Percentiles rank a stretch among this genome's conserved stretches.
These are phyloP conservation scores for Aspergillus nomiae DNA, from an alignment of 2,329 filamentous ascomycete genomes.

Conservation along the genomic window DNA sequence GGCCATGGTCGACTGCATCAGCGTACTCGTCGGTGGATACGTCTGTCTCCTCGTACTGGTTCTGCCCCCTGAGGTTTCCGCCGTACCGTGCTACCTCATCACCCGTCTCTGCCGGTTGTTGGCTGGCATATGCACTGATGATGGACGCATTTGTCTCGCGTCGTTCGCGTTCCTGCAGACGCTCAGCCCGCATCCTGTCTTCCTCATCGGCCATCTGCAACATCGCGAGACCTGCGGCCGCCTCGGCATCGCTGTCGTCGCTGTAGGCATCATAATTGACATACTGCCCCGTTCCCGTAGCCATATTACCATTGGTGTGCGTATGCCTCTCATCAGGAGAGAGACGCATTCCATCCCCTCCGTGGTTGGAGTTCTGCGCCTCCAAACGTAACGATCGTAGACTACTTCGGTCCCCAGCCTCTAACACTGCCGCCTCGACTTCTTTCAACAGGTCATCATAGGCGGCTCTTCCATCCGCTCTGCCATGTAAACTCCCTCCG, in stretches of 20 bases:
- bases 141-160: conserved; percentile 59
- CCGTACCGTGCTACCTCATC: conserved; percentile 77
- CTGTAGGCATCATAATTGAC: conserved; percentile 54
- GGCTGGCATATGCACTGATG: conserved; percentile 44
- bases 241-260: conserved; percentile 87
- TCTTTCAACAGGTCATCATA: conserved; percentile 62
- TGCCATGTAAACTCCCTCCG: conserved; percentile 32
- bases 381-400: conserved; percentile 27
- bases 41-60: conserved; percentile 60
- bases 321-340: conserved; percentile 48
- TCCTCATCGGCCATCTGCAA: conserved; percentile 81
- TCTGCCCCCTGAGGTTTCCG: conserved; percentile 67
- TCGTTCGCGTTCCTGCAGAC: conserved; percentile 55
- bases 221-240: conserved; percentile 78
- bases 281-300: conserved; percentile 47
- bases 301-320: conserved; percentile 52
- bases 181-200: conserved; percentile 60
- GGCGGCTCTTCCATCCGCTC: conserved; percentile 42
- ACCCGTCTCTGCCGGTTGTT: conserved; percentile 45
- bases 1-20: conserved; percentile 19
- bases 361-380: conserved; percentile 17
- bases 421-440: conserved; percentile 56
- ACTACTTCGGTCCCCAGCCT: conserved; percentile 29
- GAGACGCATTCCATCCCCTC: conserved; percentile 25
- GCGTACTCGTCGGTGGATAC: conserved; percentile 20